Evolutionary conservation across 352 stramenopile species (phyloP), one percentile per base, ranked within the genome.

Genomic region (Discostella stelligera): DNA sequence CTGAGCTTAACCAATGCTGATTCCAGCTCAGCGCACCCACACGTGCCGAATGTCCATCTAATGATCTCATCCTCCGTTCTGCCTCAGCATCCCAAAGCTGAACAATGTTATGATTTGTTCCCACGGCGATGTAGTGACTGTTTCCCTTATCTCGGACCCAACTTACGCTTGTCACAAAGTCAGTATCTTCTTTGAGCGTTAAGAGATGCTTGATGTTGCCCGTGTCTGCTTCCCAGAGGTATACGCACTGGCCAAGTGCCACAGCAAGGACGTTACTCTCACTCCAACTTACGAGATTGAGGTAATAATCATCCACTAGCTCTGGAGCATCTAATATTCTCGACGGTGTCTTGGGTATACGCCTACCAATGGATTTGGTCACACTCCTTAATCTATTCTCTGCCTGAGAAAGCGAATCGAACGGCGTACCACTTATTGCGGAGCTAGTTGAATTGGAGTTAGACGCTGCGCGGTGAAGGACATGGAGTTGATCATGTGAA

Each of bases 231-330:
- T 99, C 98, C 96, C 96, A 99, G 3, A 99, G 90, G 88, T 99
- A 99, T 6, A 99, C 96, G 64, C 92, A 97, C 77, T 98, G 94
- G 10, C 92, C 92, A 37, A 99, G 89, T n/a, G 97, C 97, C 5
- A 99, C 96, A 1, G 97, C 97, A 23, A 99, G 85, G 53, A 98
- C 82, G 83, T 99, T 98, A 81, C 95, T 98, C 52, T 91, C 82
- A 61, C 96, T 95, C 97, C 97, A 99, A 48, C 95, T 97, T 8
- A 99, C 83, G 52, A 99, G 90, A 80, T 99, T 99, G 23, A 99
- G 88, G 83, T 99, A 98, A 90, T 99, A 99, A 83, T 99, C 97
- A 84, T 99, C 97, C 74, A 98, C 93, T 25, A 99, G 85, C 79
- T 99, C 96, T 0, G 97, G 97, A 27, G 97, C 97, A 86, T 99